Evolutionary conservation across 192 early-diverging fungal genomes (phyloP).

Genomic region (Umbelopsis ramanniana): DNA sequence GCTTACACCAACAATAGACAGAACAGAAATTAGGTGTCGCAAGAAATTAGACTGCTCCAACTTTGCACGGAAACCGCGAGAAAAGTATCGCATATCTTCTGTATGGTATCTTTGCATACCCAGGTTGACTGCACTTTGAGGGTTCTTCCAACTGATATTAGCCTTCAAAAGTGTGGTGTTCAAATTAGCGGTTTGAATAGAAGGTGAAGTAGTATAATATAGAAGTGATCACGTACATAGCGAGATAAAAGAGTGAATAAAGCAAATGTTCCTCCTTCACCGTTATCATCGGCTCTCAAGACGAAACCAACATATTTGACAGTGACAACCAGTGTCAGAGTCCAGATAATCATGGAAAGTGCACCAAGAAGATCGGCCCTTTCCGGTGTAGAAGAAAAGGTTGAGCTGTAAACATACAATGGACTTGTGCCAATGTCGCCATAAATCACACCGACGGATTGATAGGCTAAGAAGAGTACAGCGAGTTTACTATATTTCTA

Average conservation of each 20-base stretch:
- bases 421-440: constrained; percentile 64
- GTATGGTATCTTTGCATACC: constrained; percentile 25
- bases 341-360: constrained; percentile 56
- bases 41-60: constrained; percentile 32
- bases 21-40: constrained; percentile 43
- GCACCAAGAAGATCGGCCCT: constrained; percentile 41
- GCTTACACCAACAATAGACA: constrained; percentile 47
- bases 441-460: constrained; percentile 36
- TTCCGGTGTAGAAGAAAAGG: constrained; percentile 32
- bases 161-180: not conserved
- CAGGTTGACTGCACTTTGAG: not conserved
- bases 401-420: constrained; percentile 53
- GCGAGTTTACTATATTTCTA: constrained; percentile 9
- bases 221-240: not conserved
- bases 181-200: too few species aligned
- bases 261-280: constrained; percentile 63
- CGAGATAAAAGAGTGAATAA: constrained; percentile 50
- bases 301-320: constrained; percentile 53
- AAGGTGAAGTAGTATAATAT: too few species aligned
- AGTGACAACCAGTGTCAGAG: constrained; percentile 48
- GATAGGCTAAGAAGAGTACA: constrained; percentile 22
- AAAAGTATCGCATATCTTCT: constrained; percentile 24
- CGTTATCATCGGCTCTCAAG: constrained; percentile 61
- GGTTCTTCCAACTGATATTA: constrained; percentile 15
- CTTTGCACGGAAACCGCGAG: constrained; percentile 28